phyloP scores from a whole-genome alignment of 352 stramenopile genomes.

The Pythium chondricola region DNA sequence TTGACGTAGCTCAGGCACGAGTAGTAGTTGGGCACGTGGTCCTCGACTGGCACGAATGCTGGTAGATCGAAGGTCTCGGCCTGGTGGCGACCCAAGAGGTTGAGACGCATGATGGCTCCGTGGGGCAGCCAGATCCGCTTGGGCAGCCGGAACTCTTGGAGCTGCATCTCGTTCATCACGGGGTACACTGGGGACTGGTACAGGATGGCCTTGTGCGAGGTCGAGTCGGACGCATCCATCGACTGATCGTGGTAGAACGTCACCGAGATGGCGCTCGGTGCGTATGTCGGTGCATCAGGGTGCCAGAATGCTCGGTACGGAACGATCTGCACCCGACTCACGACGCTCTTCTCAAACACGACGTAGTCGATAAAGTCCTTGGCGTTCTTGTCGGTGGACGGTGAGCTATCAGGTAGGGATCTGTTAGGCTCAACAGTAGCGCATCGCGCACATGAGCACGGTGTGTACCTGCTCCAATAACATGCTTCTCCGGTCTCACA shows the following conservation, averaged over 20 bases:
- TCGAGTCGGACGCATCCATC: background rate
- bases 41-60: slow-evolving; percentile 32
- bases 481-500: slow-evolving; percentile 54
- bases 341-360: slow-evolving; percentile 32
- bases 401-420: too few relatives aligned
- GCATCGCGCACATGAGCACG: background rate
- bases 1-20: slow-evolving; percentile 65
- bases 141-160: slow-evolving; percentile 53
- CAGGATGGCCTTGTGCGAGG: slow-evolving; percentile 12
- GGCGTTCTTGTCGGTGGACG: slow-evolving; percentile 13
- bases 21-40: slow-evolving; percentile 43
- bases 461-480: slow-evolving; percentile 76
- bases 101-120: slow-evolving; percentile 42
- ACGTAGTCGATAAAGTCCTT: slow-evolving; percentile 66
- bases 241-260: slow-evolving; percentile 25
- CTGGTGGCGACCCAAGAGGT: slow-evolving; percentile 52
- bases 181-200: slow-evolving; percentile 53
- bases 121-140: slow-evolving; percentile 35
- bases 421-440: too few relatives aligned
- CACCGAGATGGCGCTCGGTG: slow-evolving; percentile 48
- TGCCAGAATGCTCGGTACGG: slow-evolving; percentile 80
- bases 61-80: slow-evolving; percentile 39
- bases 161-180: slow-evolving; percentile 59
- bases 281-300: slow-evolving; percentile 63
- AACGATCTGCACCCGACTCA: slow-evolving; percentile 45